Conservation (phyloP, 2,329 filamentous ascomycete species). For the Aspergillus pseudoterreus region DNA sequence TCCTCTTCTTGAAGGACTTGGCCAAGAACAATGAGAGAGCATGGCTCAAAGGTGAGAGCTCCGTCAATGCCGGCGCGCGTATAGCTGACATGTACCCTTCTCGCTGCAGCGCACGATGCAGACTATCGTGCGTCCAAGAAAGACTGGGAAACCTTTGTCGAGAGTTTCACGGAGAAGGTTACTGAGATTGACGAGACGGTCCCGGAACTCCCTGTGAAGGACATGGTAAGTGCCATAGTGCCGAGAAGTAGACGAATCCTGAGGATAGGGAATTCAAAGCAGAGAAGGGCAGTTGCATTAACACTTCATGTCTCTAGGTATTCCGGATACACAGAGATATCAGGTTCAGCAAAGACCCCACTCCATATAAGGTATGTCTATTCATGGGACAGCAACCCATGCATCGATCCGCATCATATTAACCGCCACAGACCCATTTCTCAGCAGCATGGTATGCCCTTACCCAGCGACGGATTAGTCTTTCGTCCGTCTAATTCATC, state of each 20-base stretch:
- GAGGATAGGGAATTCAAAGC: background rate
- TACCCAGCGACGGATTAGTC: conserved; percentile 6
- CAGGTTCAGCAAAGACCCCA: conserved; percentile 77
- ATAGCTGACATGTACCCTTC: conserved; percentile 2
- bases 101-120: conserved; percentile 64
- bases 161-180: conserved; percentile 66
- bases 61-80: background rate
- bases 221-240: conserved; percentile 54
- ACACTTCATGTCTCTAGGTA: conserved; percentile 42
- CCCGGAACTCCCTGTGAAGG: conserved; percentile 80
- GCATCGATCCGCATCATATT: conserved; percentile 5
- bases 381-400: background rate
- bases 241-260: background rate
- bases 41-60: conserved; percentile 58
- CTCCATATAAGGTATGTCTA: conserved; percentile 74
- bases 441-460: conserved; percentile 68
- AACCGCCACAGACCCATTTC: conserved; percentile 62
- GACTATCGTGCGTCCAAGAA: conserved; percentile 75
- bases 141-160: conserved; percentile 78
- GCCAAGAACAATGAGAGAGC: conserved; percentile 59
- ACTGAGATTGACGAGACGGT: conserved; percentile 73
- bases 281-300: conserved; percentile 7
- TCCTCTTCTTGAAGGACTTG: conserved; percentile 58
- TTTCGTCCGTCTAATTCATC: conserved; percentile 17
- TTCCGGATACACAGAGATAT: conserved; percentile 87